Evolutionary conservation across 306 rosid genomes (phyloP).

Genomic region (Adenanthera pavonina): DNA sequence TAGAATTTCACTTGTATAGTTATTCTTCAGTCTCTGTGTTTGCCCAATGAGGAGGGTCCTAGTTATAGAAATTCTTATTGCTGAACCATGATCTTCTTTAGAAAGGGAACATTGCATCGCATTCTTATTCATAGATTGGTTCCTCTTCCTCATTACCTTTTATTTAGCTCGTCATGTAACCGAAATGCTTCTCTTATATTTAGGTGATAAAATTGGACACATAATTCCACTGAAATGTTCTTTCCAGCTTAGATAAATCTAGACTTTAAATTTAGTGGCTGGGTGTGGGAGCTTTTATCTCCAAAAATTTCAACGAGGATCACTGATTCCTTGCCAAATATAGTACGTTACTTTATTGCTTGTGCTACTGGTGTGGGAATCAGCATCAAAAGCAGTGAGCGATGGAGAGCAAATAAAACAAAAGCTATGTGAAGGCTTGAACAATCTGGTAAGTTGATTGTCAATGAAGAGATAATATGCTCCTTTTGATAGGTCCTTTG

Average conservation of each 20-base stretch:
- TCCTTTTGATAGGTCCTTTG: slow-evolving; percentile 43
- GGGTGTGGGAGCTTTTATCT: not conserved
- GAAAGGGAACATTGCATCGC: not conserved
- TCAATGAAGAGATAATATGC: slow-evolving; percentile 30
- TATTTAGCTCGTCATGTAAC: not conserved
- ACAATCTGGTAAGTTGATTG: slow-evolving; percentile 65
- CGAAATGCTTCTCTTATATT: not conserved
- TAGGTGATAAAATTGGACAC: not conserved
- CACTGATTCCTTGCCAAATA: not conserved
- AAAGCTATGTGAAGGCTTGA: slow-evolving; percentile 87
- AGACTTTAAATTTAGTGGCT: not conserved
- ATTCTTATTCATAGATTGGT: slow-evolving; percentile 3
- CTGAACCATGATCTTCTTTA: slow-evolving; percentile 24
- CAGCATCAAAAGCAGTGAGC: slow-evolving; percentile 65
- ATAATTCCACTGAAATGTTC: not conserved
- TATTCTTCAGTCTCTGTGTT: slow-evolving; percentile 4
- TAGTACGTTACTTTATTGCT: slow-evolving; percentile 30
- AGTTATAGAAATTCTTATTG: slow-evolving; percentile 11
- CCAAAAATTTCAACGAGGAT: not conserved
- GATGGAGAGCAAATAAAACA: slow-evolving; percentile 86
- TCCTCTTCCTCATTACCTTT: slow-evolving; percentile 15
- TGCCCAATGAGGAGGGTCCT: slow-evolving; percentile 5
- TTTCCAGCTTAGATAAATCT: not conserved
- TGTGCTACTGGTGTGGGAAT: slow-evolving; percentile 73
- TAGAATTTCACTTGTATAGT: slow-evolving; percentile 3